Percentiles rank a stretch among this genome's conserved stretches.
Evolutionary conservation across 2,329 filamentous ascomycete species (phyloP).

Genomic region (Arthrinium puccinioides): DNA sequence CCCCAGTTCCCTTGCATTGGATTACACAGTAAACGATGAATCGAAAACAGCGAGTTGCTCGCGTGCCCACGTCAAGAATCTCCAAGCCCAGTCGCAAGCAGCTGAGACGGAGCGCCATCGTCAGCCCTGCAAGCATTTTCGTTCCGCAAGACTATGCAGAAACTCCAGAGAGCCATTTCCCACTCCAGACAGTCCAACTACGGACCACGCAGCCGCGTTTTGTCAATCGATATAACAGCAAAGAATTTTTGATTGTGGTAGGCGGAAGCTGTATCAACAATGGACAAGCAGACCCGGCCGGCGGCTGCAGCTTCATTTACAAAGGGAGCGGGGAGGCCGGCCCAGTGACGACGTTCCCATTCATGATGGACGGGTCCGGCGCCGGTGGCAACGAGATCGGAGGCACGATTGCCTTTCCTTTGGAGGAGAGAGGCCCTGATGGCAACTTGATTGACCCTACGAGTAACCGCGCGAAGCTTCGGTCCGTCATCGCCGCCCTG

Average conservation of each 20-base stretch:
- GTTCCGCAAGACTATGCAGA: constrained; percentile 14
- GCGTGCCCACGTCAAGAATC: too few species aligned
- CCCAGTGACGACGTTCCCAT: not conserved
- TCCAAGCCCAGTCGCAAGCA: too few species aligned
- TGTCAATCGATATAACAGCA: constrained; percentile 22
- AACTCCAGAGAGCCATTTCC: constrained; percentile 24
- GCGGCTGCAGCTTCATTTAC: constrained; percentile 31
- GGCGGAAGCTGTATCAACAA: constrained; percentile 39
- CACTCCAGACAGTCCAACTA: constrained; percentile 19
- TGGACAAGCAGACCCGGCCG: constrained; percentile 26
- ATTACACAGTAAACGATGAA: too few species aligned
- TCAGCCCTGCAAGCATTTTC: constrained; percentile 21
- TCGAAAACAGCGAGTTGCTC: too few species aligned
- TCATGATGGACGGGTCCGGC: constrained; percentile 1
- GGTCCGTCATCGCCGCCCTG: constrained; percentile 44
- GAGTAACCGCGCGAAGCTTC: constrained; percentile 48
- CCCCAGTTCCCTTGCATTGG: too few species aligned
- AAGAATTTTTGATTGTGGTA: constrained; percentile 32
- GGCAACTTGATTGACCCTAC: constrained; percentile 29
- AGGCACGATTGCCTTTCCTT: constrained; percentile 19
- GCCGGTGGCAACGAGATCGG: constrained; percentile 4
- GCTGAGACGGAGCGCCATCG: constrained; percentile 11
- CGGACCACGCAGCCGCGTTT: constrained; percentile 21
- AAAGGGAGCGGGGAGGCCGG: constrained; percentile 13
- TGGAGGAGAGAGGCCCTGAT: constrained; percentile 36